These are phyloP conservation scores for Spergularia marina DNA, from an alignment of 148 eudicot species.

Conservation along the genomic window DNA sequence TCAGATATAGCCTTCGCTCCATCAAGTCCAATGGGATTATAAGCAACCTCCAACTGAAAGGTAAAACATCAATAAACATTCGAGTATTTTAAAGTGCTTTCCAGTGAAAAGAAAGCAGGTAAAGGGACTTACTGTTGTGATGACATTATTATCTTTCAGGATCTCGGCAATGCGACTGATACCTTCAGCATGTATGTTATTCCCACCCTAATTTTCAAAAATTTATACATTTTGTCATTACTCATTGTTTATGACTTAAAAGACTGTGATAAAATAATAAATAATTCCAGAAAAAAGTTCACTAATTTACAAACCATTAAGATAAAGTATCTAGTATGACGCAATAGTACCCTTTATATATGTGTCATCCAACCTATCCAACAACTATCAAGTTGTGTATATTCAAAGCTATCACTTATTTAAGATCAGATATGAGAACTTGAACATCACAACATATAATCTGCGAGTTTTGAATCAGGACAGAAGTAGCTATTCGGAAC, in stretches of 20 bases:
- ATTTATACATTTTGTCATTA: constrained; percentile 1
- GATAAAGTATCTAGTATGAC: neutral
- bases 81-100: neutral
- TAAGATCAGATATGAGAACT: neutral
- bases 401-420: too few relatives aligned
- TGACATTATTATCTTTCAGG: constrained; percentile 74
- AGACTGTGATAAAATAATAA: neutral
- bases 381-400: neutral
- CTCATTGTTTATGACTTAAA: neutral
- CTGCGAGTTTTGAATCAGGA: neutral
- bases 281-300: neutral
- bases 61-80: neutral
- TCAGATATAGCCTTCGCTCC: constrained; percentile 90
- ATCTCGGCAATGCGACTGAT: constrained; percentile 63
- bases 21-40: constrained; percentile 95
- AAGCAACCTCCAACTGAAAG: constrained; percentile 72
- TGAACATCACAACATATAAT: neutral
- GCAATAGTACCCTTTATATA: too few relatives aligned
- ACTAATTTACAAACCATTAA: neutral
- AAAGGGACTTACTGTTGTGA: constrained; percentile 49
- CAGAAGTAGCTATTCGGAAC: neutral
- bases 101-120: constrained; percentile 1
- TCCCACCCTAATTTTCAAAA: constrained; percentile 69
- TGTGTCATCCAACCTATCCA: neutral
- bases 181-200: constrained; percentile 88